Evolutionary conservation across 2,329 filamentous ascomycete species (phyloP).

Genomic region (Metarhizium robertsii): DNA sequence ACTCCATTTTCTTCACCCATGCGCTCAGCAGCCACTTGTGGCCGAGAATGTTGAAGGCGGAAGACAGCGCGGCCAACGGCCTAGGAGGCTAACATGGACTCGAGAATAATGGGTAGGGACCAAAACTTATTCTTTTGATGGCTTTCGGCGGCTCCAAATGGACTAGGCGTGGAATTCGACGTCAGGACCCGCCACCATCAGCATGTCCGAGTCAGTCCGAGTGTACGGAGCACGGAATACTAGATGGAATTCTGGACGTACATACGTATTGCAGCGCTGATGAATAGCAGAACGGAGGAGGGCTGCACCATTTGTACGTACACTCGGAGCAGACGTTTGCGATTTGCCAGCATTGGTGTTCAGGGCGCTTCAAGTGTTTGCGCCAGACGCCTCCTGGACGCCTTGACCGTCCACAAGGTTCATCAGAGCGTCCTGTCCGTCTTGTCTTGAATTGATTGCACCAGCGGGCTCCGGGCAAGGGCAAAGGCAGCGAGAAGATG

Average conservation of each 20-base stretch:
- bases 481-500: background rate
- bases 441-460: too few species aligned
- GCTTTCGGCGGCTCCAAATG: slow-evolving; percentile 2
- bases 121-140: background rate
- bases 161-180: slow-evolving; percentile 1
- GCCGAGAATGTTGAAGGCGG: background rate
- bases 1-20: background rate
- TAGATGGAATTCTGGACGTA: background rate
- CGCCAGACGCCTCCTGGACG: slow-evolving; percentile 6
- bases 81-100: background rate
- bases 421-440: background rate
- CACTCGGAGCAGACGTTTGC: background rate
- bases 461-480: too few species aligned
- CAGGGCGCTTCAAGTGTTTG: background rate
- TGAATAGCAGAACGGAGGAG: background rate
- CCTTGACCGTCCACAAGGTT: background rate
- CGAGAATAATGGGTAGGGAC: background rate
- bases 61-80: background rate
- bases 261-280: too few species aligned
- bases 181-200: slow-evolving; percentile 2
- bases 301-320: background rate
- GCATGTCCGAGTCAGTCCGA: slow-evolving; percentile 5
- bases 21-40: background rate
- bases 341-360: background rate
- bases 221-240: background rate